Conservation (phyloP, 108 stramenopile genomes). For the Seminavis robusta region DNA sequence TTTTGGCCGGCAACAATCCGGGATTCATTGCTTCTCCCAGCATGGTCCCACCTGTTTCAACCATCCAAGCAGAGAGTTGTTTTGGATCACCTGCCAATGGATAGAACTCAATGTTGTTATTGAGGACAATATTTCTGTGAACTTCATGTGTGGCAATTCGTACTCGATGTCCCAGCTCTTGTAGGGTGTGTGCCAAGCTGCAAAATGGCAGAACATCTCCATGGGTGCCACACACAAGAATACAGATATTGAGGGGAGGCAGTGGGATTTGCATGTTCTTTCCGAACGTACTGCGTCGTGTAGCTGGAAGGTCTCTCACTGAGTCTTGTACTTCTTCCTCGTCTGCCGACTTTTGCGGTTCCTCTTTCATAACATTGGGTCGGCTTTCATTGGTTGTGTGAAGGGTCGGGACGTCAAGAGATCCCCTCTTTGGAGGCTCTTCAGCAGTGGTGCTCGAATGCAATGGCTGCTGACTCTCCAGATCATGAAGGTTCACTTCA, state of each 20-base stretch:
- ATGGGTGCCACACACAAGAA: conserved; percentile 58
- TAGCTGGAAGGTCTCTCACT: not conserved
- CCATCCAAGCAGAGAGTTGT: conserved; percentile 58
- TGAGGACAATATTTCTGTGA: conserved; percentile 50
- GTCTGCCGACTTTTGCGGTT: no score
- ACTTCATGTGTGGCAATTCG: conserved; percentile 61
- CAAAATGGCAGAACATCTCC: conserved; percentile 67
- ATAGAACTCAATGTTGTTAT: conserved; percentile 63
- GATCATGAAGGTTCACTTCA: no score
- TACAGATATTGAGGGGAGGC: conserved; percentile 56
- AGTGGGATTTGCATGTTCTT: conserved; percentile 33
- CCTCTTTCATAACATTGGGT: no score
- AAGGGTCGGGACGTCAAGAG: no score
- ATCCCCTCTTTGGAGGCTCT: no score
- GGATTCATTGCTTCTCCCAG: conserved; percentile 47
- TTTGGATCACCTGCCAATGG: conserved; percentile 84
- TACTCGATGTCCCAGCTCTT: conserved; percentile 55
- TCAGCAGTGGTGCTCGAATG: no score
- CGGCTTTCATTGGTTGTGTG: no score
- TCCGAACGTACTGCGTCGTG: conserved; percentile 11
- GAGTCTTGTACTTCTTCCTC: no score
- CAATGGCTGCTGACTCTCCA: no score
- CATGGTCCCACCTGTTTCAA: conserved; percentile 58
- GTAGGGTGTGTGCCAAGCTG: conserved; percentile 42
- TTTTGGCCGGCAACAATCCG: conserved; percentile 44